Base-by-base conservation (phyloP, 768 basidiomycete species). In the Trametes meyenii region DNA sequence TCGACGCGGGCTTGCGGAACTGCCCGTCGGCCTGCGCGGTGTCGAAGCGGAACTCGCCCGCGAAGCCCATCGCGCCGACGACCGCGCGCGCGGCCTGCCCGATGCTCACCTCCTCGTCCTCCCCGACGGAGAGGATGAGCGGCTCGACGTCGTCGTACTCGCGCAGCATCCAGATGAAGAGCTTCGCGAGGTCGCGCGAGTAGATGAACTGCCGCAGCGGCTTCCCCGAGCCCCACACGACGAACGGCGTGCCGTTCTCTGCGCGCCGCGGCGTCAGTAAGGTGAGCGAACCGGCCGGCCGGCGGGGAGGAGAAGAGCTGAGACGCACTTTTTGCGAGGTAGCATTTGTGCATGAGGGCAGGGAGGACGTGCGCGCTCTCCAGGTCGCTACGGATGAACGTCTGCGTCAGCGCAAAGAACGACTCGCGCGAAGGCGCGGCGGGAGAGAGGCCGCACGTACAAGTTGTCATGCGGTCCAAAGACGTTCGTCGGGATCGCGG, bases 191-290 rank as follows among this genome's bases (percentile, higher is more conserved):
- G 76, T 98, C 95, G 50, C 85, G 81, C n/a, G 96, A 97, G 77
- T 94, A 98, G 75, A 97, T 96, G 74, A 98, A 98, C 74, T 98
- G 96, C n/a, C 96, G 85, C 38, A 97, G 83, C 7, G 96, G 96
- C 67, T 89, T 93, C 36, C 96, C 96, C 0, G 92, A 90, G 12
- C 96, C 96, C 51, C 87, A 76, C n/a, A 96, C 91, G 53, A 87
- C 79, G 76, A 98, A 96, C 4, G 91, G 88, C 0, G 91, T 92
- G 61, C 80, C 81, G 75, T 91, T 92, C 78, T 93, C 87, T 86
- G 29, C n/a, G 73, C 3, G 23, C 13, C 40, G 44, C 45, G 35
- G 21, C 8, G 11, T 50, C 35, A 40, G 42, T 53, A 3, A 33
- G 29, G 62, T 16, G 63, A 60, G 42, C 38, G 24, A 54, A 42